phyloP scores from a whole-genome alignment of 2,329 filamentous ascomycete species.

The Diaporthe vexans region DNA sequence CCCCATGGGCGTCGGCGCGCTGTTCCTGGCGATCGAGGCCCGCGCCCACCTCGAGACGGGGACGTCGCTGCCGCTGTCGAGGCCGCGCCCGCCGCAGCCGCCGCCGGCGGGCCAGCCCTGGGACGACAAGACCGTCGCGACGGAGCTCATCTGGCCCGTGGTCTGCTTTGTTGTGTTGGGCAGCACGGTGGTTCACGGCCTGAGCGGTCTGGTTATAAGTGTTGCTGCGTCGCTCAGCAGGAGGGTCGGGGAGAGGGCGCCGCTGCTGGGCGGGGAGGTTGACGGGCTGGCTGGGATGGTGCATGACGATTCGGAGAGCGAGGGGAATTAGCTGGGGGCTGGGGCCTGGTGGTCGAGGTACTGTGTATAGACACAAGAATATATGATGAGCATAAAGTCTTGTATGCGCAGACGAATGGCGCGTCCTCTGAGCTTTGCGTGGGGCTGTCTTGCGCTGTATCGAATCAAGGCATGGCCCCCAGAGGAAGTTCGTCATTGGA shows the following conservation, averaged over 20 bases:
- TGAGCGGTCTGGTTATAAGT: conserved; percentile 37
- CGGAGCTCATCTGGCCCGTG: conserved; percentile 37
- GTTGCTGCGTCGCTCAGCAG: conserved; percentile 29
- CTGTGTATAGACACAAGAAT: not conserved
- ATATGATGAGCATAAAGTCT: not conserved
- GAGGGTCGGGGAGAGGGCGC: conserved; percentile 28
- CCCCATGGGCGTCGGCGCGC: conserved; percentile 48
- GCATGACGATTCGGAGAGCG: conserved; percentile 30
- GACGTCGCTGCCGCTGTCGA: conserved; percentile 28
- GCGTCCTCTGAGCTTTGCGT: not conserved
- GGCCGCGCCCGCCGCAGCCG: not conserved
- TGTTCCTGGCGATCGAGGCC: conserved; percentile 45
- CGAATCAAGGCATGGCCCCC: not conserved
- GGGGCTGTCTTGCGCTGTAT: not conserved
- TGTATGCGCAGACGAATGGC: too few relatives aligned
- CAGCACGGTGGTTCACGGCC: conserved; percentile 38
- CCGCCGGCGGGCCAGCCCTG: conserved; percentile 25
- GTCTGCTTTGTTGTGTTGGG: conserved; percentile 40
- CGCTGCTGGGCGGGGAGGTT: conserved; percentile 31
- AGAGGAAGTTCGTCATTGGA: not conserved
- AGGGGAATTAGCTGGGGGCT: not conserved
- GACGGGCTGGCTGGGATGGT: conserved; percentile 32
- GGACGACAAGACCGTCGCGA: conserved; percentile 28
- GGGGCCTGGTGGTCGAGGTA: not conserved
- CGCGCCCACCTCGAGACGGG: conserved; percentile 37